Evolutionary conservation across 2,329 filamentous ascomycete genomes (phyloP).

Genomic region (Cladosporium phlei): DNA sequence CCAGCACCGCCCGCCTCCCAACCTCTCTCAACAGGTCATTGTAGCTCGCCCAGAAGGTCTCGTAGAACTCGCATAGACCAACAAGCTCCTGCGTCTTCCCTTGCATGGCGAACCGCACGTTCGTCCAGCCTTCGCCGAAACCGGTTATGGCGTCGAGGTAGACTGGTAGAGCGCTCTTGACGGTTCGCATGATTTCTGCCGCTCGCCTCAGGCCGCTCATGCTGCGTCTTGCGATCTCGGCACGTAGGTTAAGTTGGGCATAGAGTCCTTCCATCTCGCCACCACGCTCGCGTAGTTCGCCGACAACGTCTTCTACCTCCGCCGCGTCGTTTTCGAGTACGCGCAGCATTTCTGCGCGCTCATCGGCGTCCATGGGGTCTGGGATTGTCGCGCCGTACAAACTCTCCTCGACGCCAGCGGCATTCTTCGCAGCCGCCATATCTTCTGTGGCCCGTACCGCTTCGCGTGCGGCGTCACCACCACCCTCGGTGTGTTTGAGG

Average conservation of each 20-base stretch:
- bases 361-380: constrained; percentile 66
- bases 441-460: constrained; percentile 36
- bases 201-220: constrained; percentile 59
- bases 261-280: constrained; percentile 72
- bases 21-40: constrained; percentile 80
- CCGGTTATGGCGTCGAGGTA: constrained; percentile 62
- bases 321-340: constrained; percentile 68
- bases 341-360: constrained; percentile 75
- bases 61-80: constrained; percentile 75
- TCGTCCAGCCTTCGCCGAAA: constrained; percentile 64
- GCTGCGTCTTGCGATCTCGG: constrained; percentile 51
- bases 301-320: constrained; percentile 59
- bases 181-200: constrained; percentile 61
- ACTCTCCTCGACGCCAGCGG: constrained; percentile 53
- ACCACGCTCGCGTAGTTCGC: constrained; percentile 68
- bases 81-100: constrained; percentile 70
- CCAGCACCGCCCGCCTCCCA: constrained; percentile 65
- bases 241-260: constrained; percentile 58
- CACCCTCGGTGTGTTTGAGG: constrained; percentile 76
- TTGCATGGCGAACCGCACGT: constrained; percentile 66
- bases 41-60: constrained; percentile 79
- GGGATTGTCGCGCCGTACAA: constrained; percentile 50
- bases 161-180: constrained; percentile 60
- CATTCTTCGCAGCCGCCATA: constrained; percentile 24
- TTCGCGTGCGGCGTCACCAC: constrained; percentile 43